These are phyloP conservation scores for Claviceps digitariae DNA, from an alignment of 2,329 filamentous ascomycete genomes.

Conservation along the genomic window DNA sequence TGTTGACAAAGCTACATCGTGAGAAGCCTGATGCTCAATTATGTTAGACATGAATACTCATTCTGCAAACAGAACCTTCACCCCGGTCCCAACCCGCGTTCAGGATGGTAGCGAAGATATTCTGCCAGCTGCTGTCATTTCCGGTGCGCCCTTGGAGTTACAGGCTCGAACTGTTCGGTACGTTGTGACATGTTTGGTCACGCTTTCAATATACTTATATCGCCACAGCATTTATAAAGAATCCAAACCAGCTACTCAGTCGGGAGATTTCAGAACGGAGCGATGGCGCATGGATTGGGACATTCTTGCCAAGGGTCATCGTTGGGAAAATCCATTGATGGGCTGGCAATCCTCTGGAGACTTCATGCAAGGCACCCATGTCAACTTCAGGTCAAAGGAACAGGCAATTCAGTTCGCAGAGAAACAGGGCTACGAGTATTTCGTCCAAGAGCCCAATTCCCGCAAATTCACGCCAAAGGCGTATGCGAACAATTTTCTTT, in stretches of 20 bases:
- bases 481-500: conserved; percentile 93
- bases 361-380: conserved; percentile 82
- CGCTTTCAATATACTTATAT: background rate
- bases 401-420: conserved; percentile 91
- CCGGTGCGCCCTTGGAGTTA: conserved; percentile 84
- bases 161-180: conserved; percentile 92
- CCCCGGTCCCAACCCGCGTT: conserved; percentile 75
- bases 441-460: conserved; percentile 90
- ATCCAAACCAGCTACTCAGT: conserved; percentile 90
- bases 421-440: conserved; percentile 99
- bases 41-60: background rate
- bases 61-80: conserved; percentile 54
- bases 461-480: conserved; percentile 80
- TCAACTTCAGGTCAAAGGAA: conserved; percentile 87
- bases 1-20: conserved; percentile 87
- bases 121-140: conserved; percentile 73
- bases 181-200: conserved; percentile 12
- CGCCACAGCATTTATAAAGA: conserved; percentile 71
- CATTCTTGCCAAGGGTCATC: conserved; percentile 75
- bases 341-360: conserved; percentile 96
- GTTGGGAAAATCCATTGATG: conserved; percentile 98
- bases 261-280: conserved; percentile 69
- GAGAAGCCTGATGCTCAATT: conserved; percentile 13
- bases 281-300: conserved; percentile 99
- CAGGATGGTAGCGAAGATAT: conserved; percentile 82